phyloP scores from a whole-genome alignment of 148 eudicot species.

The Gaultheria prostrata region DNA sequence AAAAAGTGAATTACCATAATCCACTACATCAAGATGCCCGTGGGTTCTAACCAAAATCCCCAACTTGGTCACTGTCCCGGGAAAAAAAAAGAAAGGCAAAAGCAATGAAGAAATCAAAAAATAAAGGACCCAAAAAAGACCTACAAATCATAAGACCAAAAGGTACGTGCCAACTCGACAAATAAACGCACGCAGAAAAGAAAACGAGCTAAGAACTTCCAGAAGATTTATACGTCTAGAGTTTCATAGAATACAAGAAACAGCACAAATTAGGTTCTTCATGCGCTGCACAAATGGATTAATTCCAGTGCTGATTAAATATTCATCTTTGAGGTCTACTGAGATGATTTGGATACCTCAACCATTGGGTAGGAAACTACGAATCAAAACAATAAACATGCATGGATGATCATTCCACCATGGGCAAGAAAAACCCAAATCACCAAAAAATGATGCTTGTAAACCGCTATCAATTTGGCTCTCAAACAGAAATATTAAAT shows the following conservation, averaged over 20 bases:
- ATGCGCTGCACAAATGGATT: background rate
- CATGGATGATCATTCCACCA: too few species aligned
- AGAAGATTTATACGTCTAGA: background rate
- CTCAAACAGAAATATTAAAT: background rate
- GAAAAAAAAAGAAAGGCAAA: constrained; percentile 20
- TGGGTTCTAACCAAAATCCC: too few species aligned
- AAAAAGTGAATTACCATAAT: too few species aligned
- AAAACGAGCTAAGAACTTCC: background rate
- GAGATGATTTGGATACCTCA: background rate
- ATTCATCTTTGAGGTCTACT: background rate
- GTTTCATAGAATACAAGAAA: background rate
- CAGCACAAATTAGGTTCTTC: background rate
- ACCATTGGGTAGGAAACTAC: background rate
- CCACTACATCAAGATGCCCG: too few species aligned
- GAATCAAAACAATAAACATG: too few species aligned
- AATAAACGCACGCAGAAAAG: background rate
- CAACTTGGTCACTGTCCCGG: too few species aligned
- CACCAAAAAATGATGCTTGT: background rate
- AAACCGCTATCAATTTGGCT: background rate
- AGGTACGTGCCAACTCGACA: background rate
- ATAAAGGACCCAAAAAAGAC: background rate
- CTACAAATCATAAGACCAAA: background rate
- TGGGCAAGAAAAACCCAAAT: background rate
- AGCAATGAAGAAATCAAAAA: background rate
- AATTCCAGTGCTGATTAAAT: background rate